A percentile compares a stretch with the other conserved stretches of the same genome.
These are phyloP conservation scores for Bipolaris zeicola DNA, from an alignment of 2,329 filamentous ascomycete genomes.

Conservation along the genomic window DNA sequence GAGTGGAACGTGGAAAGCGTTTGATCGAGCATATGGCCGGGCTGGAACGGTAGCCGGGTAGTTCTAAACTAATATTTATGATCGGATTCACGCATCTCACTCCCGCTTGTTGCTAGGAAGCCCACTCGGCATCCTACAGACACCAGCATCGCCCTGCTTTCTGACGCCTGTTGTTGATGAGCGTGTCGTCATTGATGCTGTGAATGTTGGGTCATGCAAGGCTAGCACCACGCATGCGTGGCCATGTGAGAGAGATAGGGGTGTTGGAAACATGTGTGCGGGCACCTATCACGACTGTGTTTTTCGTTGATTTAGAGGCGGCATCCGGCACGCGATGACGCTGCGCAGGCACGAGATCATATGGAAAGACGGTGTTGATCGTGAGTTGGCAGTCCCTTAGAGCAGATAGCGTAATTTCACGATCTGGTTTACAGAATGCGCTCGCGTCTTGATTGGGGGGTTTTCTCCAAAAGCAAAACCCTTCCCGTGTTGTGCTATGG, in stretches of 20 bases:
- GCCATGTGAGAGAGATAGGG: not conserved
- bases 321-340: not conserved
- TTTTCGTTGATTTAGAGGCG: not conserved
- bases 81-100: constrained; percentile 4
- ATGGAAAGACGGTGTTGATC: constrained; percentile 1
- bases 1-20: constrained; percentile 5
- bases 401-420: not conserved
- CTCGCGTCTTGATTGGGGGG: not conserved
- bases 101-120: constrained; percentile 2
- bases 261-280: not conserved
- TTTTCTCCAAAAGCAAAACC: not conserved
- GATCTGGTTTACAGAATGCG: not conserved
- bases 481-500: not conserved
- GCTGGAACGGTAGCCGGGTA: not conserved
- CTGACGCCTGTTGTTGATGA: not conserved
- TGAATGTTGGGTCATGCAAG: not conserved
- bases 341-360: not conserved
- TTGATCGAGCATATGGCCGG: not conserved
- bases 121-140: constrained; percentile 1
- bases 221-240: not conserved
- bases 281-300: not conserved
- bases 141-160: not conserved
- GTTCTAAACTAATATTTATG: not conserved
- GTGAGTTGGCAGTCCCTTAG: constrained; percentile 1
- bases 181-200: not conserved